Conservation (phyloP, 2,329 filamentous ascomycete genomes). For the Talaromyces verruculosus region DNA sequence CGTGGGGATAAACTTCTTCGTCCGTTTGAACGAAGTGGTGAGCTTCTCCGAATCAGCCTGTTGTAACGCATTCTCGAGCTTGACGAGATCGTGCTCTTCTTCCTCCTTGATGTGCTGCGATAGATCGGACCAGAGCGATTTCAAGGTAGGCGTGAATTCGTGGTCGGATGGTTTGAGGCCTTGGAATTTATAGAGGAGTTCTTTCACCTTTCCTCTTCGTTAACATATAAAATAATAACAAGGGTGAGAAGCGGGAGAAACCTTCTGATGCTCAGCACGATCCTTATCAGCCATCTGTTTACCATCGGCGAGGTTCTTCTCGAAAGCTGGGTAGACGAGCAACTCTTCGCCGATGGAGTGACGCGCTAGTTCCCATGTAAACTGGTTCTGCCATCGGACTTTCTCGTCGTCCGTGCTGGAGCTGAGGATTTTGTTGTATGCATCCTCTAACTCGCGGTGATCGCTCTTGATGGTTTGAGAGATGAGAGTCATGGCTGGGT, state of each 20-base stretch:
- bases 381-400: slow-evolving; percentile 51
- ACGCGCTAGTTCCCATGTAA: slow-evolving; percentile 55
- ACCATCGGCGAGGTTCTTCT: slow-evolving; percentile 50
- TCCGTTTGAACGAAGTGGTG: slow-evolving; percentile 50
- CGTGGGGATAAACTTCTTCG: slow-evolving; percentile 56
- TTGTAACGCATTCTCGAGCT: slow-evolving; percentile 48
- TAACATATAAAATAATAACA: neutral
- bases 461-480: slow-evolving; percentile 45
- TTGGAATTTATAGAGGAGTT: slow-evolving; percentile 53
- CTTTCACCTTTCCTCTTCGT: slow-evolving; percentile 48
- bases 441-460: slow-evolving; percentile 44
- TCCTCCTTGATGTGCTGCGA: slow-evolving; percentile 53
- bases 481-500: slow-evolving; percentile 25
- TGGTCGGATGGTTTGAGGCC: slow-evolving; percentile 41
- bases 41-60: slow-evolving; percentile 38
- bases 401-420: slow-evolving; percentile 45
- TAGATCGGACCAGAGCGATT: slow-evolving; percentile 47
- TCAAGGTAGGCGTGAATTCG: slow-evolving; percentile 47
- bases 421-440: slow-evolving; percentile 47
- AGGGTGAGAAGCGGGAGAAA: slow-evolving; percentile 25
- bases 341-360: slow-evolving; percentile 55
- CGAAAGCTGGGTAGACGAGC: slow-evolving; percentile 56
- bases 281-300: slow-evolving; percentile 50
- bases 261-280: slow-evolving; percentile 49
- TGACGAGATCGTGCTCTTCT: slow-evolving; percentile 51